These are phyloP conservation scores for Calonectria ilicicola DNA, from an alignment of 2,329 filamentous ascomycete species.

Conservation along the genomic window DNA sequence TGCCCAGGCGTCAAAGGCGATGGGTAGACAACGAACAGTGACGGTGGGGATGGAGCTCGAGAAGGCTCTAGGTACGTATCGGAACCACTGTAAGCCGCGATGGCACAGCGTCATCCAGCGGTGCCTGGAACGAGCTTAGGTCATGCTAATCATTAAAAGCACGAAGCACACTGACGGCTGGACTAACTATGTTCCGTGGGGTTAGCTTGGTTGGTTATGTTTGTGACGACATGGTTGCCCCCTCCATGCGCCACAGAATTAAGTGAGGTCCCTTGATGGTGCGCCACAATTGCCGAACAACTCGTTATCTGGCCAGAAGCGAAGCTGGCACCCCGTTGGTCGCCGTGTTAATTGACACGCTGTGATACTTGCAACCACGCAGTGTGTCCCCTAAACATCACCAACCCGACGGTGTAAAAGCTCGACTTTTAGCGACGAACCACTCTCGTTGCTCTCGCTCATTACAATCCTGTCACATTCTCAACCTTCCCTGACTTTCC, in stretches of 20 bases:
- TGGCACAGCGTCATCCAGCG: constrained; percentile 44
- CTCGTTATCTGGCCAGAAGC: constrained; percentile 39
- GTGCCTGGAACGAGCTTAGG: constrained; percentile 36
- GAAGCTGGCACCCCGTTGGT: constrained; percentile 5
- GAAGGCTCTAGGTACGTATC: constrained; percentile 19
- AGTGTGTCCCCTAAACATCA: neutral
- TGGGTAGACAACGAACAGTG: constrained; percentile 15
- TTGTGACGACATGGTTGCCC: neutral
- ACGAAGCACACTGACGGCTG: neutral
- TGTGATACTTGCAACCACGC: constrained; percentile 1
- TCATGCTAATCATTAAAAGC: neutral
- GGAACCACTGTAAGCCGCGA: neutral
- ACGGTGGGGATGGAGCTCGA: constrained; percentile 26
- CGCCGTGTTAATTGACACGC: constrained; percentile 26
- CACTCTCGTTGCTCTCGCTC: neutral
- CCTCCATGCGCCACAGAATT: constrained; percentile 18
- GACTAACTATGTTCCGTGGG: constrained; percentile 20
- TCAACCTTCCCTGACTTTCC: constrained; percentile 8
- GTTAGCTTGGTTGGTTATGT: neutral
- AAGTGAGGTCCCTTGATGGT: neutral
- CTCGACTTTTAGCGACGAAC: neutral
- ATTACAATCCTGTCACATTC: neutral
- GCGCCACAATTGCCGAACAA: constrained; percentile 27
- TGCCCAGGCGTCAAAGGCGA: constrained; percentile 26
- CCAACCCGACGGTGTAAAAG: neutral